A percentile compares a stretch with the other conserved stretches of the same genome.
phyloP scores from a whole-genome alignment of 192 early-diverging fungal genomes.

The Linnemannia elongata region DNA sequence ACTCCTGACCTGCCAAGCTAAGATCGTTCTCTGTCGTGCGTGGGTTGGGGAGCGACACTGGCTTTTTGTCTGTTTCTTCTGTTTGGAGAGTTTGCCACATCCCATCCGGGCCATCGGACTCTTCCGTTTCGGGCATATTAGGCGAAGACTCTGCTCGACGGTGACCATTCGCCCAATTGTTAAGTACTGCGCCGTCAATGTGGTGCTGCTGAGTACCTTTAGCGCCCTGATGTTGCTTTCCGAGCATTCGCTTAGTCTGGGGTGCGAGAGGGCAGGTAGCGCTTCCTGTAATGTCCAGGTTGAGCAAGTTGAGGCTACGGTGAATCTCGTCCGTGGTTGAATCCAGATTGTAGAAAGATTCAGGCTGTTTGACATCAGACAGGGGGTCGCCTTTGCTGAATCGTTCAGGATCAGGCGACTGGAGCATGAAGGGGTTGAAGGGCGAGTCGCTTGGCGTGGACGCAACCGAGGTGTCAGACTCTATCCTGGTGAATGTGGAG shows the following conservation, averaged over 20 bases:
- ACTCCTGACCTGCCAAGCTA: conserved; percentile 18
- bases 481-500: background rate
- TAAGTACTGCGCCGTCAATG: conserved; percentile 18
- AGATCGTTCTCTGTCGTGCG: background rate
- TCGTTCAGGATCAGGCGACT: conserved; percentile 21
- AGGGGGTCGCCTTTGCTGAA: background rate
- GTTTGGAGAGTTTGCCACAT: conserved; percentile 44
- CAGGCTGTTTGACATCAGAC: conserved; percentile 23
- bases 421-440: conserved; percentile 5
- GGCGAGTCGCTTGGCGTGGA: background rate
- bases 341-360: conserved; percentile 45
- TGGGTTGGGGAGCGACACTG: conserved; percentile 2
- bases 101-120: conserved; percentile 7
- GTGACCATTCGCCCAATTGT: conserved; percentile 17
- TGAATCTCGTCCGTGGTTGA: conserved; percentile 53
- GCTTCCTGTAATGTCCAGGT: conserved; percentile 50
- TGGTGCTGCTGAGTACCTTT: conserved; percentile 6
- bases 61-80: conserved; percentile 1
- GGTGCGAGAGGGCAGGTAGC: conserved; percentile 42
- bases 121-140: conserved; percentile 11
- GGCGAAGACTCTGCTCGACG: conserved; percentile 21
- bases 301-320: conserved; percentile 41
- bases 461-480: background rate
- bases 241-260: conserved; percentile 37
- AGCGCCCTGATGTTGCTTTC: conserved; percentile 16